Conservation (phyloP, 2,329 filamentous ascomycete species). For the Purpureocillium lavendulum region DNA sequence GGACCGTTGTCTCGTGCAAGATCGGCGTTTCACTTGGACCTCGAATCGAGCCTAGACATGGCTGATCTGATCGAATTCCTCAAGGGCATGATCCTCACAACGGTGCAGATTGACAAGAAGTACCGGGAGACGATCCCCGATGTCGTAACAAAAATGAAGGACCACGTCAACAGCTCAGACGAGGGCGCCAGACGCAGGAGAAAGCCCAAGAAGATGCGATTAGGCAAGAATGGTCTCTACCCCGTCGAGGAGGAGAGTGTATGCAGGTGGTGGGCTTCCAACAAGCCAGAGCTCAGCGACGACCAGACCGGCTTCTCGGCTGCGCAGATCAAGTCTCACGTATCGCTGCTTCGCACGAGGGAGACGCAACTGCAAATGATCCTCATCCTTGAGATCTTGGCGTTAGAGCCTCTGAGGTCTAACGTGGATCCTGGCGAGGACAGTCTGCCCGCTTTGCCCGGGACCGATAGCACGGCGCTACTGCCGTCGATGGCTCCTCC, state of each 20-base stretch:
- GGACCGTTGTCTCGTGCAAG: constrained; percentile 69
- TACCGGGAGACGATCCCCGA: constrained; percentile 63
- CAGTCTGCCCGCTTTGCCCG: constrained; percentile 36
- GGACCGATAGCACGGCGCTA: constrained; percentile 18
- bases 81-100: constrained; percentile 58
- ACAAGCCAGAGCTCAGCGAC: constrained; percentile 42
- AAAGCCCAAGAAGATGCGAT: constrained; percentile 55
- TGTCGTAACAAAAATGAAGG: constrained; percentile 49
- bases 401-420: constrained; percentile 50
- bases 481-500: constrained; percentile 19
- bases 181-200: constrained; percentile 35
- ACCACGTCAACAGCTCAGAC: constrained; percentile 47
- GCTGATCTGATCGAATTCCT: constrained; percentile 59
- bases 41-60: constrained; percentile 52
- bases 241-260: constrained; percentile 57
- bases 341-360: constrained; percentile 60
- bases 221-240: constrained; percentile 62
- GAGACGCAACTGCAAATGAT: constrained; percentile 79
- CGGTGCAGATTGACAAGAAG: constrained; percentile 67
- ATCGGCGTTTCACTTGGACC: constrained; percentile 58
- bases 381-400: constrained; percentile 66
- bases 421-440: constrained; percentile 31
- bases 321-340: constrained; percentile 50
- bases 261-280: constrained; percentile 60
- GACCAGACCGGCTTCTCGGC: constrained; percentile 38